Evolutionary conservation across 768 basidiomycete genomes (phyloP).

Genomic region (Leucocoprinus birnbaumii): DNA sequence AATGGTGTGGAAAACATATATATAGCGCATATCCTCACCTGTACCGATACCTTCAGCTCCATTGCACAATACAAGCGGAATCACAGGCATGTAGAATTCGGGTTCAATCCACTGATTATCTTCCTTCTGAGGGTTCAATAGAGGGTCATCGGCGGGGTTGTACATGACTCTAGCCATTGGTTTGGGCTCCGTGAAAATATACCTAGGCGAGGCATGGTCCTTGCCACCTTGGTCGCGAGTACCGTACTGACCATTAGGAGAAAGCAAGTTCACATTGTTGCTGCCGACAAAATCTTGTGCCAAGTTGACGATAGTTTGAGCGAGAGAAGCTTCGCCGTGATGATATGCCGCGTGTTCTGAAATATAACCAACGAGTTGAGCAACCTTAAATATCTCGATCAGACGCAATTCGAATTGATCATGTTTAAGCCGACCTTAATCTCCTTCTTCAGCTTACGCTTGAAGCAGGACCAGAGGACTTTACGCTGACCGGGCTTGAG

Average conservation of each 20-base stretch:
- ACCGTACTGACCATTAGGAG: constrained; percentile 93
- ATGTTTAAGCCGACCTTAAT: constrained; percentile 61
- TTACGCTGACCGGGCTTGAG: constrained; percentile 98
- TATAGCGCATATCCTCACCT: constrained; percentile 43
- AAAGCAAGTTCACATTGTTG: constrained; percentile 89
- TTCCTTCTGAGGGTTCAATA: constrained; percentile 83
- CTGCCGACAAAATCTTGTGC: constrained; percentile 94
- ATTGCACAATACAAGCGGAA: constrained; percentile 89
- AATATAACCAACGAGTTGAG: constrained; percentile 94
- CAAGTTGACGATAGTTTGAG: constrained; percentile 86
- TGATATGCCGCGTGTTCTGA: constrained; percentile 94
- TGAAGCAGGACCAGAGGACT: constrained; percentile 95
- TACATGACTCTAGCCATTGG: constrained; percentile 75
- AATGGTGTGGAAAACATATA: background rate
- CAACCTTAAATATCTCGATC: constrained; percentile 50
- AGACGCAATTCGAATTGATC: background rate
- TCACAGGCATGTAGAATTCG: constrained; percentile 87
- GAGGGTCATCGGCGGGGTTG: constrained; percentile 79
- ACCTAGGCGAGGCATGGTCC: constrained; percentile 95
- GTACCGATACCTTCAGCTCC: constrained; percentile 98
- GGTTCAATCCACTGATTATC: constrained; percentile 89
- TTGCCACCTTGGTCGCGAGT: constrained; percentile 93
- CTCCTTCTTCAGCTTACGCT: constrained; percentile 87
- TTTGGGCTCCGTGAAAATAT: constrained; percentile 85
- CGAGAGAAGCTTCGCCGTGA: constrained; percentile 89